A percentile compares a stretch with the other conserved stretches of the same genome.
Conservation (phyloP, 2,329 filamentous ascomycete species). For the Immersiporthe knoxdaviesiana region DNA sequence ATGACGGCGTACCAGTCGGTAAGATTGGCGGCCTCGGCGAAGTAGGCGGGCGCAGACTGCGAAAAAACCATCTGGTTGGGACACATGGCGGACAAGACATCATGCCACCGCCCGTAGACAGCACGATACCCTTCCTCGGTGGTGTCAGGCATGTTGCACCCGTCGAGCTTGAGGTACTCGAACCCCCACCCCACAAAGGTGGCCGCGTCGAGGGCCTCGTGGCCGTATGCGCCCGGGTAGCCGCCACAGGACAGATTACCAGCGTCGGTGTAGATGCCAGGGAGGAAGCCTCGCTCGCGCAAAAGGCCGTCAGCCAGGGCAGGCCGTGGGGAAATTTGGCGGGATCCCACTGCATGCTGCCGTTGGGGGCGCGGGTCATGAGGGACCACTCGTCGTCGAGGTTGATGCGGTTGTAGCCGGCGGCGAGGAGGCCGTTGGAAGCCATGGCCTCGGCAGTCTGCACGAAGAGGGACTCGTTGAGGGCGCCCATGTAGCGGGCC, state of each 20-base stretch:
- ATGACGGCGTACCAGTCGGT: constrained; percentile 51
- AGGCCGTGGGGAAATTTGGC: constrained; percentile 48
- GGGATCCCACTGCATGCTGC: constrained; percentile 46
- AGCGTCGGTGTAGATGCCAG: constrained; percentile 51
- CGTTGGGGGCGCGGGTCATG: constrained; percentile 39
- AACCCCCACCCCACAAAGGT: constrained; percentile 45
- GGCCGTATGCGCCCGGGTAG: constrained; percentile 45
- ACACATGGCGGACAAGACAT: constrained; percentile 40
- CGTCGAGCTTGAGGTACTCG: constrained; percentile 46
- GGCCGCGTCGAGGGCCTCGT: constrained; percentile 47
- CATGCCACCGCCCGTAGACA: constrained; percentile 49
- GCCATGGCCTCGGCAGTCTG: constrained; percentile 51
- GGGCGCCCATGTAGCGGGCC: constrained; percentile 50
- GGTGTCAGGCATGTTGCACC: constrained; percentile 42
- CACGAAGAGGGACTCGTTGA: constrained; percentile 52
- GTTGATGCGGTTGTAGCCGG: constrained; percentile 42
- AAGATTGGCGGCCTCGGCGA: constrained; percentile 40
- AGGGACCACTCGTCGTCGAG: constrained; percentile 52
- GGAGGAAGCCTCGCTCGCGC: constrained; percentile 43
- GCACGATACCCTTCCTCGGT: constrained; percentile 32
- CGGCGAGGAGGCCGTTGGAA: constrained; percentile 43
- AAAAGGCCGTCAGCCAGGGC: constrained; percentile 46
- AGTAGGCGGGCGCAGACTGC: constrained; percentile 51
- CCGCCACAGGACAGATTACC: constrained; percentile 49
- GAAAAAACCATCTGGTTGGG: constrained; percentile 47